These are phyloP conservation scores for Claviceps quebecensis DNA, from an alignment of 2,329 filamentous ascomycete species.

Conservation along the genomic window DNA sequence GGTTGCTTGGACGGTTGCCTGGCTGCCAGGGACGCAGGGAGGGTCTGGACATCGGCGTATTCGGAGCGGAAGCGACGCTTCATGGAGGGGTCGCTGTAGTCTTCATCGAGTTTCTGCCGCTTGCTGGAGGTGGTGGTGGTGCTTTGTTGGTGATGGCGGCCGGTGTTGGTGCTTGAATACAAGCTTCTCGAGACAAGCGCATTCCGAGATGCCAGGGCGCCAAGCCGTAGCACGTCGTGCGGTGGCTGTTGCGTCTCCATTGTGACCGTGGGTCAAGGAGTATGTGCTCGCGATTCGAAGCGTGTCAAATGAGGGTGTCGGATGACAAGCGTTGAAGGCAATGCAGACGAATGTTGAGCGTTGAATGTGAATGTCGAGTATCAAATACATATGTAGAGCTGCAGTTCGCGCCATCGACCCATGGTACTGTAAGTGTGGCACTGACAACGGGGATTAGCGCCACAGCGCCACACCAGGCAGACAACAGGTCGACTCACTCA, in stretches of 20 bases:
- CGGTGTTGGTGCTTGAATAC: slow-evolving; percentile 15
- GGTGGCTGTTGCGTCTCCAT: slow-evolving; percentile 22
- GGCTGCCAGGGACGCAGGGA: slow-evolving; percentile 65
- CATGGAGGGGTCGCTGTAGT: slow-evolving; percentile 19
- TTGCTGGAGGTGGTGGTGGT: slow-evolving; percentile 14
- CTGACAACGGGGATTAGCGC: neutral
- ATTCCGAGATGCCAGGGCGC: slow-evolving; percentile 22
- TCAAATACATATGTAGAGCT: too few species aligned
- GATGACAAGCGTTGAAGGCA: neutral
- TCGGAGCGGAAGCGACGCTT: slow-evolving; percentile 50
- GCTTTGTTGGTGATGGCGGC: slow-evolving; percentile 4
- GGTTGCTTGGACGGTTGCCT: slow-evolving; percentile 49
- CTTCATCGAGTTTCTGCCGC: slow-evolving; percentile 25
- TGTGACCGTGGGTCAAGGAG: neutral
- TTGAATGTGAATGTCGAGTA: too few species aligned
- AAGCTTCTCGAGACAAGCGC: slow-evolving; percentile 19
- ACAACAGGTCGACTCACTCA: neutral
- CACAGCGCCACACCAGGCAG: neutral
- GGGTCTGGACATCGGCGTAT: slow-evolving; percentile 62
- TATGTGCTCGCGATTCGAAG: too few species aligned
- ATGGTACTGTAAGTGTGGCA: slow-evolving; percentile 13
- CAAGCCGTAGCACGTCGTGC: slow-evolving; percentile 20
- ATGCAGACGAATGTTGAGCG: too few species aligned
- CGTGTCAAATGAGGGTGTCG: neutral
- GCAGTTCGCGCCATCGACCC: too few species aligned